Percentiles rank a stretch among this genome's conserved stretches.
These are phyloP conservation scores for Naganishia friedmannii DNA, from an alignment of 768 basidiomycete species.

Conservation along the genomic window DNA sequence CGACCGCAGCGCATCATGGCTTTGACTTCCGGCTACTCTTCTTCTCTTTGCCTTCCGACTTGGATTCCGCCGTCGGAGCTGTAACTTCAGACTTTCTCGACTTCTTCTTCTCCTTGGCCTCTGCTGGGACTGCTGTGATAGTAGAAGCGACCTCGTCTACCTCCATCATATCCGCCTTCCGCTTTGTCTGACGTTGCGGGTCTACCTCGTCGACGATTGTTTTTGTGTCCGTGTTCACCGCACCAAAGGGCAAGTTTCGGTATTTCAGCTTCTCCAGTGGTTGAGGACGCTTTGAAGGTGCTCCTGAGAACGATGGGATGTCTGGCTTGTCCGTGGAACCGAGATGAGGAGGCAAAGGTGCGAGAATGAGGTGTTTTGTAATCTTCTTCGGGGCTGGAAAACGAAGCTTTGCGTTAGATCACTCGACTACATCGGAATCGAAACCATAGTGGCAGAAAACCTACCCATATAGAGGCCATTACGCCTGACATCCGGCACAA, in stretches of 20 bases:
- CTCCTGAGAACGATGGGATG: constrained; percentile 5
- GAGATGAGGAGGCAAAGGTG: background rate
- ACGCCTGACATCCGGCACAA: constrained; percentile 40
- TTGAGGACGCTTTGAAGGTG: constrained; percentile 39
- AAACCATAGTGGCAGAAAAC: constrained; percentile 10
- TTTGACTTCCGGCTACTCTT: constrained; percentile 21
- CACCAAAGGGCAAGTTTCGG: constrained; percentile 46
- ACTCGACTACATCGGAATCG: background rate
- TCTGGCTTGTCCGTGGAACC: constrained; percentile 1
- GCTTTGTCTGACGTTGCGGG: constrained; percentile 12
- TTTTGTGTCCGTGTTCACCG: constrained; percentile 20
- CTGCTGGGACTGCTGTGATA: background rate
- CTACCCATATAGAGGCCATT: constrained; percentile 44
- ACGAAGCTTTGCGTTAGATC: background rate
- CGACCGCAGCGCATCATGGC: background rate
- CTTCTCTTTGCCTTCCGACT: constrained; percentile 20
- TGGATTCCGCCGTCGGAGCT: constrained; percentile 18
- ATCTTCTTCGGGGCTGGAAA: constrained; percentile 43
- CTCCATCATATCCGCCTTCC: constrained; percentile 14
- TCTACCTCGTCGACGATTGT: constrained; percentile 19
- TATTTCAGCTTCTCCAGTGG: constrained; percentile 47
- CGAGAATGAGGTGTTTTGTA: constrained; percentile 41
- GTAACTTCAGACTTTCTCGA: constrained; percentile 20
- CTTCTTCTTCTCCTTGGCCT: constrained; percentile 29
- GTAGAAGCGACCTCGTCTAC: background rate